A percentile compares a stretch with the other conserved stretches of the same genome.
Conservation (phyloP, 768 basidiomycete genomes). For the Trametes meyenii region DNA sequence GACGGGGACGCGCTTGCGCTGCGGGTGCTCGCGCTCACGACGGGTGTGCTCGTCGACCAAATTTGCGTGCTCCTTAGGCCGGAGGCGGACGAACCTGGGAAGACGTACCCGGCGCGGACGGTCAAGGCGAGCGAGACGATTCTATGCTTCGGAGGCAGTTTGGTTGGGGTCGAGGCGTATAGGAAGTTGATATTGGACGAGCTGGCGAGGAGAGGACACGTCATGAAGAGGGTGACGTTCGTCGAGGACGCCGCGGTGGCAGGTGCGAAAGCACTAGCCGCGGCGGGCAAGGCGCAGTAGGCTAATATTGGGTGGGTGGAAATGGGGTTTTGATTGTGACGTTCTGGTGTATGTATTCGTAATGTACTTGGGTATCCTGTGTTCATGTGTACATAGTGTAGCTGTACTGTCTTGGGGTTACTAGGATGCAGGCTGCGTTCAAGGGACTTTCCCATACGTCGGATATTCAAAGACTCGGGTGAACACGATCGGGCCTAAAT, state of each 20-base stretch:
- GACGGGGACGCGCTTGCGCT: slow-evolving; percentile 67
- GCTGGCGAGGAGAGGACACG: slow-evolving; percentile 58
- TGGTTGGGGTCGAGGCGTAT: slow-evolving; percentile 66
- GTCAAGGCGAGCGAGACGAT: slow-evolving; percentile 60
- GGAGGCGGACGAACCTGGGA: slow-evolving; percentile 23
- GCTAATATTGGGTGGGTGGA: not conserved
- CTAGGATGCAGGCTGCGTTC: too few relatives aligned
- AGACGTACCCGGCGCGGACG: slow-evolving; percentile 18
- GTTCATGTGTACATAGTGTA: too few relatives aligned
- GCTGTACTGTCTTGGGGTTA: too few relatives aligned
- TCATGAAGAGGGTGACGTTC: slow-evolving; percentile 66
- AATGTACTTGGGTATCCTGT: not conserved
- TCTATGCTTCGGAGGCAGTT: slow-evolving; percentile 79
- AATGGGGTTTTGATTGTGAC: not conserved
- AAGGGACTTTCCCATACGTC: too few relatives aligned
- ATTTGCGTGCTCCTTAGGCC: slow-evolving; percentile 57
- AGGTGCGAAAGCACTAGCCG: slow-evolving; percentile 63
- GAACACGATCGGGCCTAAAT: too few relatives aligned
- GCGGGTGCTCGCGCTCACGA: slow-evolving; percentile 54
- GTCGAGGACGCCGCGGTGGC: slow-evolving; percentile 69
- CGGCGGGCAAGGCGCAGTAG: slow-evolving; percentile 3
- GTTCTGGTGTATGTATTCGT: not conserved
- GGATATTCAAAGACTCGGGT: too few relatives aligned
- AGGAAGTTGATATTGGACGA: slow-evolving; percentile 56
- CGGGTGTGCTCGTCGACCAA: slow-evolving; percentile 58